Evolutionary conservation across 495 filamentous ascomycete species (phyloP).

Genomic region (Staphylotrichum tortipilum): DNA sequence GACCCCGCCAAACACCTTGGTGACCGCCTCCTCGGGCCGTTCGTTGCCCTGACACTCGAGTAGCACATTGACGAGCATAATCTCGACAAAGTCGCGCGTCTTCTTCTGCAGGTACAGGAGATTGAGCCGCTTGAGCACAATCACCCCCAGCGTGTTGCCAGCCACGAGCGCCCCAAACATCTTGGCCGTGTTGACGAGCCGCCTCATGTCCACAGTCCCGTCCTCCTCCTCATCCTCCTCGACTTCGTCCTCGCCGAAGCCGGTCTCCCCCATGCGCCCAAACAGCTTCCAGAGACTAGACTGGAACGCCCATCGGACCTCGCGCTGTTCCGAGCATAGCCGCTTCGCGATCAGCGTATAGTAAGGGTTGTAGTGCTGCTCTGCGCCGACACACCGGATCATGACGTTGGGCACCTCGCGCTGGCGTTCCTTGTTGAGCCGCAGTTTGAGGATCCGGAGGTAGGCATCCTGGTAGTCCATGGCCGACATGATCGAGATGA

Average conservation of each 20-base stretch:
- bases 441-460: constrained; percentile 66
- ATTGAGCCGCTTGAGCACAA: constrained; percentile 66
- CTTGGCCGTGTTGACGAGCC: constrained; percentile 84
- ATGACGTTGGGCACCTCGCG: constrained; percentile 82
- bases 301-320: constrained; percentile 73
- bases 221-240: constrained; percentile 46
- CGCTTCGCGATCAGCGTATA: constrained; percentile 76
- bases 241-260: constrained; percentile 46
- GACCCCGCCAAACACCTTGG: constrained; percentile 55
- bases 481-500: constrained; percentile 82
- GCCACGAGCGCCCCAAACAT: constrained; percentile 71
- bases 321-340: constrained; percentile 62
- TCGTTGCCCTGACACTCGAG: constrained; percentile 42
- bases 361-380: constrained; percentile 83
- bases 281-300: constrained; percentile 83
- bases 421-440: constrained; percentile 76
- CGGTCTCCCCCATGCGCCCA: constrained; percentile 68
- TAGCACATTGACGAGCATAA: constrained; percentile 67
- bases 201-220: constrained; percentile 41
- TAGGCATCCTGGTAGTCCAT: constrained; percentile 78
- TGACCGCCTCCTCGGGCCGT: constrained; percentile 38
- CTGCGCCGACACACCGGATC: constrained; percentile 75
- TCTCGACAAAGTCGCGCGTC: constrained; percentile 67
- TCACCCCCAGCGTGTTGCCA: constrained; percentile 53
- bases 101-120: constrained; percentile 67